phyloP scores from a whole-genome alignment of 768 basidiomycete species.

The Goffeauzyma gilvescens region DNA sequence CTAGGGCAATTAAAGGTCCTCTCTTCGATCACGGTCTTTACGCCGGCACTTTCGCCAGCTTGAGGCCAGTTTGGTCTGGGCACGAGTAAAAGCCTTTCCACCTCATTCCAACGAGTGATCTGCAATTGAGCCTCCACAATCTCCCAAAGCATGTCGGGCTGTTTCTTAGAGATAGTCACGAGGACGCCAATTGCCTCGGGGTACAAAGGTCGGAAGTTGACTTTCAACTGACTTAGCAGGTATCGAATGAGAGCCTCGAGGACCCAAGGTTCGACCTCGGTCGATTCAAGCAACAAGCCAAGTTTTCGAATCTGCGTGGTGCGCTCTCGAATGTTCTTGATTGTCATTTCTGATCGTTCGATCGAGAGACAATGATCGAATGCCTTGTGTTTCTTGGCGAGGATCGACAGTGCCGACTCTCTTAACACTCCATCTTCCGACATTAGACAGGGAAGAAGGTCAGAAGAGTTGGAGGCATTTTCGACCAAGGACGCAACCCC shows the following conservation, averaged over 20 bases:
- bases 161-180: slow-evolving; percentile 38
- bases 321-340: slow-evolving; percentile 66
- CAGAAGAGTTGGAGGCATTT: neutral
- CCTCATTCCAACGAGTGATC: slow-evolving; percentile 13
- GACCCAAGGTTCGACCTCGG: slow-evolving; percentile 38
- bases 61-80: slow-evolving; percentile 15
- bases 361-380: slow-evolving; percentile 44
- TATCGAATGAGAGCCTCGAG: slow-evolving; percentile 50
- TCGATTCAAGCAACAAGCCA: slow-evolving; percentile 36
- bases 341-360: slow-evolving; percentile 60
- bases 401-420: slow-evolving; percentile 39
- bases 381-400: slow-evolving; percentile 15
- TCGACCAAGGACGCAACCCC: slow-evolving; percentile 9
- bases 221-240: slow-evolving; percentile 73
- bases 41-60: neutral
- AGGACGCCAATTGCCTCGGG: slow-evolving; percentile 56
- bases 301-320: slow-evolving; percentile 43
- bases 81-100: slow-evolving; percentile 7
- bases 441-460: slow-evolving; percentile 41
- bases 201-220: slow-evolving; percentile 82
- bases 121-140: slow-evolving; percentile 46
- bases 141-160: slow-evolving; percentile 54
- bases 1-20: slow-evolving; percentile 30
- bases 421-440: slow-evolving; percentile 57
- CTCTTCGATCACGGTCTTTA: too few relatives aligned